phyloP scores from a whole-genome alignment of 1,139 yeast genomes.

The Meyerozyma sp. region DNA sequence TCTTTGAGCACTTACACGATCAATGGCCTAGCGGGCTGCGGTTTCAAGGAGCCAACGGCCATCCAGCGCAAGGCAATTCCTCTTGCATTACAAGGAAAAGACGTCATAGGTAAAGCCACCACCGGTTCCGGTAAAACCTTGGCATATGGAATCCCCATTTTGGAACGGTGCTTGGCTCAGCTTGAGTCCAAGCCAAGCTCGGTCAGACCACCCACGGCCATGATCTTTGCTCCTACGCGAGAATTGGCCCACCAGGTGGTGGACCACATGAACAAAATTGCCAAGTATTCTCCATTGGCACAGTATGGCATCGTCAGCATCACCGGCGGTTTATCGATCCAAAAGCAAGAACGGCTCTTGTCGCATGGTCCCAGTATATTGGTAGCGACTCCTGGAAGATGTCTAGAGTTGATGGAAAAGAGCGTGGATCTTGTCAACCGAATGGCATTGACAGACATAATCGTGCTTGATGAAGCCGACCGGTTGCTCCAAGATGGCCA shows the following conservation, averaged over 20 bases:
- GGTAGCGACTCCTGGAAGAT: constrained; percentile 96
- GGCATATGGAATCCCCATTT: constrained; percentile 92
- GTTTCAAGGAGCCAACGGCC: constrained; percentile 70
- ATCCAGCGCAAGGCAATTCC: constrained; percentile 83
- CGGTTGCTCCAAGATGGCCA: constrained; percentile 93
- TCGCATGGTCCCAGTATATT: constrained; percentile 72
- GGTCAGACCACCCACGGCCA: constrained; percentile 56
- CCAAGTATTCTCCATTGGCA: constrained; percentile 55
- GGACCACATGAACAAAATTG: constrained; percentile 62
- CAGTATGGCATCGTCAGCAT: constrained; percentile 64
- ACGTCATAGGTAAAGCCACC: constrained; percentile 91
- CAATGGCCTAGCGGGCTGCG: constrained; percentile 54
- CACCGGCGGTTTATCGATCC: constrained; percentile 93
- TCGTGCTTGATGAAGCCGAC: constrained; percentile 97
- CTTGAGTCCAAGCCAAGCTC: constrained; percentile 19
- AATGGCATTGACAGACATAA: constrained; percentile 58
- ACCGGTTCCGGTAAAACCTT: constrained; percentile 98
- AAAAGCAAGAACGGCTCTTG: constrained; percentile 81
- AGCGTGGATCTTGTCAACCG: constrained; percentile 48
- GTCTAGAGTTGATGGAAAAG: constrained; percentile 72
- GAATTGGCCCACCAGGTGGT: constrained; percentile 94
- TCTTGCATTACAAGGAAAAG: constrained; percentile 62
- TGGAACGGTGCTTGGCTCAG: constrained; percentile 53
- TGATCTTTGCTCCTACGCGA: constrained; percentile 91
- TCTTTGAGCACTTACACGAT: constrained; percentile 49